Percentiles rank a stretch among this genome's conserved stretches.
Conservation (phyloP, 345 rosid genomes). For the Corymbia maculata region DNA sequence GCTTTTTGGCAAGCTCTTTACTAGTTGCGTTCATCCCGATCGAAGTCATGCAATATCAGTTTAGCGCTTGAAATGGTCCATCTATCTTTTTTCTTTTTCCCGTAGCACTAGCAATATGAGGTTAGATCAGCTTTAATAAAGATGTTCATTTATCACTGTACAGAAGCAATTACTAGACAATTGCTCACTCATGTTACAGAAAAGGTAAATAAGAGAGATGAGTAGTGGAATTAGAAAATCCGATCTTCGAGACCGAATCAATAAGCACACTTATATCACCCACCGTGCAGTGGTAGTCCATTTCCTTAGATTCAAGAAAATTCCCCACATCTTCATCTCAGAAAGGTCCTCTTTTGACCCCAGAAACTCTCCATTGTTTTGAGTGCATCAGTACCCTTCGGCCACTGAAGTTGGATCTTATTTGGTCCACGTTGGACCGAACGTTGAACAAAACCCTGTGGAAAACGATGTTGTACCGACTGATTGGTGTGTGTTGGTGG, state of each 20-base stretch:
- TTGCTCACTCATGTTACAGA: neutral
- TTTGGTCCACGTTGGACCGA: neutral
- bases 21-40: neutral
- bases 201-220: neutral
- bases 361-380: neutral
- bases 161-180: neutral
- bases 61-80: neutral
- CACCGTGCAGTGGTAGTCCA: neutral
- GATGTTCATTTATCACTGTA: neutral
- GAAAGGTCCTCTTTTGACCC: neutral
- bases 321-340: neutral
- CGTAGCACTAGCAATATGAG: neutral
- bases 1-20: neutral
- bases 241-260: neutral
- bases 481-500: neutral
- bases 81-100: neutral
- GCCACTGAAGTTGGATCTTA: constrained; percentile 15
- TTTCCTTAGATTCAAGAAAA: neutral
- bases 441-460: neutral
- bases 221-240: neutral
- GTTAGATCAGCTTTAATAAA: neutral
- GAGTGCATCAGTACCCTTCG: neutral
- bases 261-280: neutral
- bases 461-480: constrained; percentile 7
- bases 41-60: neutral